A percentile compares a stretch with the other conserved stretches of the same genome.
Evolutionary conservation across 2,329 filamentous ascomycete species (phyloP).

Genomic region (Diaporthe batatas): DNA sequence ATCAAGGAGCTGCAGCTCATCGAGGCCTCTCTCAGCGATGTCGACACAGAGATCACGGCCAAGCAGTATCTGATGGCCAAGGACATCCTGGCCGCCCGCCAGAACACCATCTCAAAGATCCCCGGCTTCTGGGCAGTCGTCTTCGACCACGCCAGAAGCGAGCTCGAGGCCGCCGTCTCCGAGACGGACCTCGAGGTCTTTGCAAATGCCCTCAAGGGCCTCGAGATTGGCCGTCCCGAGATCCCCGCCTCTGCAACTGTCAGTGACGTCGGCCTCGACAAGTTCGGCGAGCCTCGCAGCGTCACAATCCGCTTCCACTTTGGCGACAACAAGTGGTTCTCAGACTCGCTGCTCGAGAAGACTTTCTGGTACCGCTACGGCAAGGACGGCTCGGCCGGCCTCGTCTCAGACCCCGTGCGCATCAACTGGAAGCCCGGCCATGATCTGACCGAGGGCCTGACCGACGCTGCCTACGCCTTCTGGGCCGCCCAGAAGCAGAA

Average conservation of each 20-base stretch:
- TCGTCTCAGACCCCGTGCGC: constrained; percentile 76
- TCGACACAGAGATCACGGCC: constrained; percentile 51
- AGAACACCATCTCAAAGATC: constrained; percentile 68
- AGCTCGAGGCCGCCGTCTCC: constrained; percentile 75
- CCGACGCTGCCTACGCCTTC: constrained; percentile 70
- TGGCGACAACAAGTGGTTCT: constrained; percentile 72
- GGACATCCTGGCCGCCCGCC: constrained; percentile 68
- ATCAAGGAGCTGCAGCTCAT: constrained; percentile 52
- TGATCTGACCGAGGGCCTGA: constrained; percentile 74
- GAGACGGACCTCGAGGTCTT: constrained; percentile 71
- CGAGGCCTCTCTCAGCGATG: constrained; percentile 49
- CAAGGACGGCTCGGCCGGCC: constrained; percentile 55
- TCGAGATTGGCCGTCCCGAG: constrained; percentile 64
- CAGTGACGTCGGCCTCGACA: constrained; percentile 50
- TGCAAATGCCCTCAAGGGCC: constrained; percentile 64
- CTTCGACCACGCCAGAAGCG: constrained; percentile 67
- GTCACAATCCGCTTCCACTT: constrained; percentile 69
- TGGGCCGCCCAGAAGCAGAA: constrained; percentile 65
- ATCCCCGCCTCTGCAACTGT: constrained; percentile 52
- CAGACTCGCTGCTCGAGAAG: constrained; percentile 72
- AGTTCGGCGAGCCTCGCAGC: constrained; percentile 72
- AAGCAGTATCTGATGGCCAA: constrained; percentile 51
- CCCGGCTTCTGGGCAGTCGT: constrained; percentile 78
- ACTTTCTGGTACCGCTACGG: constrained; percentile 75
- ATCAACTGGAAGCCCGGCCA: constrained; percentile 76